Percentiles rank a stretch among this genome's conserved stretches.
Evolutionary conservation across 2,329 filamentous ascomycete species (phyloP).

Genomic region (Colletotrichum tofieldiae): DNA sequence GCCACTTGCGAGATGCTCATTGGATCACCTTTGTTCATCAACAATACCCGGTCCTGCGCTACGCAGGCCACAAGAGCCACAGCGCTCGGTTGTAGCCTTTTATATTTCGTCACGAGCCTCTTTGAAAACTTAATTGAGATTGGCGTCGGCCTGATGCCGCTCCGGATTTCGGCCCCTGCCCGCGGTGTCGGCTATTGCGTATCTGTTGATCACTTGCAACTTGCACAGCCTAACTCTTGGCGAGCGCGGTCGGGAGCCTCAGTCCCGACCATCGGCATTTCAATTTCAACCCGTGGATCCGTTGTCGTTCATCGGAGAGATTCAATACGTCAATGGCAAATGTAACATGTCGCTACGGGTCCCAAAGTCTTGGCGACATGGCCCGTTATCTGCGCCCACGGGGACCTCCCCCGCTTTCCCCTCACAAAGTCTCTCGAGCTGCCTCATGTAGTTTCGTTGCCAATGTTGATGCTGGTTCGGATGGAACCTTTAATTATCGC

Average conservation of each 20-base stretch:
- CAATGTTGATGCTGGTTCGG: slow-evolving; percentile 32
- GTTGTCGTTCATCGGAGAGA: slow-evolving; percentile 1
- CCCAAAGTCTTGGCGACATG: slow-evolving; percentile 31
- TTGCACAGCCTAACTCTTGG: slow-evolving; percentile 17
- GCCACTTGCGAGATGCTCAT: not conserved
- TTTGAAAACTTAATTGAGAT: not conserved
- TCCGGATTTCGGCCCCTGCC: slow-evolving; percentile 9
- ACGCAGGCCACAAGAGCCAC: not conserved
- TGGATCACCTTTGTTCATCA: not conserved
- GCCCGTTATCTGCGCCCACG: slow-evolving; percentile 36
- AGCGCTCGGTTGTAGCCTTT: not conserved
- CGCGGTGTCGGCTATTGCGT: slow-evolving; percentile 13
- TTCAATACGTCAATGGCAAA: slow-evolving; percentile 38
- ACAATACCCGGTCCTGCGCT: not conserved
- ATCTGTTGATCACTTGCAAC: slow-evolving; percentile 14
- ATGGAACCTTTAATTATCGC: not conserved
- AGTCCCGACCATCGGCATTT: slow-evolving; percentile 34
- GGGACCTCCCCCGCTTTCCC: slow-evolving; percentile 40
- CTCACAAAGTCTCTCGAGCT: slow-evolving; percentile 38
- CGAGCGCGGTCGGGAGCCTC: slow-evolving; percentile 12
- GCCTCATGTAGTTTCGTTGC: slow-evolving; percentile 44
- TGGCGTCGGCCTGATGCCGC: not conserved
- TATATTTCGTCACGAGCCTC: not conserved
- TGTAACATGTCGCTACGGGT: slow-evolving; percentile 22
- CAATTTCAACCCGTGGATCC: slow-evolving; percentile 21